Evolutionary conservation across 129 eudicot species (phyloP), one percentile per base, ranked within the genome.

Genomic region (Calendula officinalis): DNA sequence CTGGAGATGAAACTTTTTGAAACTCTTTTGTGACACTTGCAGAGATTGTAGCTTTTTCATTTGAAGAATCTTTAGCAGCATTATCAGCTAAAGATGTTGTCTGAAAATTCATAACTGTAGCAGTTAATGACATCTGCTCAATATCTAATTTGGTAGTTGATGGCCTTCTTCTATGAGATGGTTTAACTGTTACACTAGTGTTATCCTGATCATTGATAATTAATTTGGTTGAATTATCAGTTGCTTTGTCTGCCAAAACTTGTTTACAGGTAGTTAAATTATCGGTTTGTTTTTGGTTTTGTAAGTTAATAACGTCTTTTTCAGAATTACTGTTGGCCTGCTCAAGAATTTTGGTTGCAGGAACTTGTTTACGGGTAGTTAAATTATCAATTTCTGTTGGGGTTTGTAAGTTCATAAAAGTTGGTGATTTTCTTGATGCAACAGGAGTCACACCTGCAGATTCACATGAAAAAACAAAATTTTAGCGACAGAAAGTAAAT

Each of bases 381-480:
- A 44, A 27, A 22, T 70, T 66, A 36, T 44, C 68, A 9, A 72
- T 71, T 60, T 82, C 85, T 70, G 79, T 83, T 11, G 78, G 54
- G 46, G 66, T 79, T 37, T 77, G 75, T 63, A 75, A 42, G 62
- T 60, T 56, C 60, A 37, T 45, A 47, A 62, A 69, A 39, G 69
- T 72, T 1, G 86, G 67, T 8, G 27, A 58, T 70, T 74, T 88
- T 73, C 56, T 81, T 41, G 85, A 67, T 64, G 83, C 45, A 69
- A 88, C 54, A 16, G 85, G 85, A 49, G 91, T 81, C 75, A 66
- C 81, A 67, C 90, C 98, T 88, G 87, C 79, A 77, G 88, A 80
- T 72, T 59, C 52, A 77, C 53, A 63, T 47, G 54, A 43, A 76
- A 68, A 49, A 62, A 32, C n/a, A 68, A 22, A 53, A 66, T 66